phyloP scores from a whole-genome alignment of 2,329 filamentous ascomycete species.

The Botrytis byssoidea region DNA sequence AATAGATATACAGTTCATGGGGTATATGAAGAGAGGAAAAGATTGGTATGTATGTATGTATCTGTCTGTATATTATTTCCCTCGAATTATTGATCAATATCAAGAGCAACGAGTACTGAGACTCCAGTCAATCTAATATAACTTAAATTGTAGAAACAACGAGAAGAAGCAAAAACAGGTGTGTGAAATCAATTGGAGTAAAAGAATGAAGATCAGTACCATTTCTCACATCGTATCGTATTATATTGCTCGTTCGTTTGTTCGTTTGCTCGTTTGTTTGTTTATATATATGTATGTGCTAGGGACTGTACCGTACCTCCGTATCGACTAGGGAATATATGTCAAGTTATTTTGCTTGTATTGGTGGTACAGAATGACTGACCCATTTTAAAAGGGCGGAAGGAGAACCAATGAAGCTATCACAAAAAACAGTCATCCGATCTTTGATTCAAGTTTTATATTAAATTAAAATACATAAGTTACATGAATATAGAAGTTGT shows the following conservation, averaged over 20 bases:
- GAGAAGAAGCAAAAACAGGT: not conserved
- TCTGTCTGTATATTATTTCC: not conserved
- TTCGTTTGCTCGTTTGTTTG: not conserved
- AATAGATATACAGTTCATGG: not conserved
- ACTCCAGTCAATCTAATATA: not conserved
- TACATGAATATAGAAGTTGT: not conserved
- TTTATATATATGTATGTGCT: not conserved
- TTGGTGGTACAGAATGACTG: not conserved
- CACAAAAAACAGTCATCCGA: not conserved
- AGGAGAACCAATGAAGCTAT: not conserved
- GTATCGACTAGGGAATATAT: not conserved
- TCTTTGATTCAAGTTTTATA: not conserved
- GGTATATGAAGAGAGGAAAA: not conserved
- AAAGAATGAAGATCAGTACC: not conserved
- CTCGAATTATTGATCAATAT: not conserved
- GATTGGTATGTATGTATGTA: not conserved
- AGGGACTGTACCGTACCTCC: not conserved
- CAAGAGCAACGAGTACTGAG: not conserved
- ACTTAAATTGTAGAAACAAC: not conserved
- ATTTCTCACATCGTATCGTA: not conserved
- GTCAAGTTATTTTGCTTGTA: not conserved
- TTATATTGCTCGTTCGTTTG: not conserved
- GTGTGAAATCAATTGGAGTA: slow-evolving; percentile 11
- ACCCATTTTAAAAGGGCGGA: not conserved
- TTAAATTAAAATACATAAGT: not conserved